A percentile compares a stretch with the other conserved stretches of the same genome.
phyloP scores from a whole-genome alignment of 2,329 filamentous ascomycete genomes.

The Aureobasidium sp. region DNA sequence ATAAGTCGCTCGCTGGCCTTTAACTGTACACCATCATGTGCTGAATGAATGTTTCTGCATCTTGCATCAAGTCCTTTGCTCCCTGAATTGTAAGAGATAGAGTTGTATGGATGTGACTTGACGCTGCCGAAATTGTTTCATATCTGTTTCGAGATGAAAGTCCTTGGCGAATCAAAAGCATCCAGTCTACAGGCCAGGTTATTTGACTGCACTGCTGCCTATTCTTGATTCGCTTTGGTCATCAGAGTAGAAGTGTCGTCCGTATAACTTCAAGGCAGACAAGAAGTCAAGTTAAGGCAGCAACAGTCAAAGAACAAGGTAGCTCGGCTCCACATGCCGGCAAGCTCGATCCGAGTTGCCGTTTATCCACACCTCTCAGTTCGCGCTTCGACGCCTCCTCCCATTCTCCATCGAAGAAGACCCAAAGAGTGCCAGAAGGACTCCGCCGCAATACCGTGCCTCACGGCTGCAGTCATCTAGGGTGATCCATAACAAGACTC shows the following conservation, averaged over 20 bases:
- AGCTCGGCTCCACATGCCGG: background rate
- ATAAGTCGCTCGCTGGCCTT: no score
- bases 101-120: background rate
- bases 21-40: no score
- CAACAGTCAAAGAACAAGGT: background rate
- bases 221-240: no score
- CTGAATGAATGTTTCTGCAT: no score
- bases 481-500: background rate
- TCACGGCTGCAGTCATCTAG: background rate
- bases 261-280: background rate
- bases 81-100: background rate
- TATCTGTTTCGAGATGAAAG: background rate
- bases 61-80: background rate
- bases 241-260: background rate
- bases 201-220: background rate
- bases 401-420: background rate
- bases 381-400: background rate
- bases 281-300: background rate
- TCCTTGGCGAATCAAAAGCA: background rate
- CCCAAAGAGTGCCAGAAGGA: background rate
- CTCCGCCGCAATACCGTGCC: background rate
- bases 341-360: background rate
- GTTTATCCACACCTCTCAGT: background rate
- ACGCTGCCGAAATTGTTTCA: background rate
- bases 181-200: no score